These are phyloP conservation scores for Rhizopogon vinicolor DNA, from an alignment of 768 basidiomycete genomes.

Conservation along the genomic window DNA sequence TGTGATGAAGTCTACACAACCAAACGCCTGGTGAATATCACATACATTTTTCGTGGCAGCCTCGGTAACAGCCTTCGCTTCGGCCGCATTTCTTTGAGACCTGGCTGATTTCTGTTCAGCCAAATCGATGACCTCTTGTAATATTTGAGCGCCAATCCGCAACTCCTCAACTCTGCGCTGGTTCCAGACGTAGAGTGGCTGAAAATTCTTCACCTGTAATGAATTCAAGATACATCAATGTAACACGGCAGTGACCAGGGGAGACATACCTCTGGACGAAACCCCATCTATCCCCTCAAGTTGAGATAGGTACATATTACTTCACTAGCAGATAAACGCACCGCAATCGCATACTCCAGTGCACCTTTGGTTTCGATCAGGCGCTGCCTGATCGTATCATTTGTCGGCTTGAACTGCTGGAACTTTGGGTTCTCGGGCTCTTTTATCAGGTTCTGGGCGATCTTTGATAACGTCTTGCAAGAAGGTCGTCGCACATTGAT, in stretches of 20 bases:
- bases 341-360: slow-evolving; percentile 77
- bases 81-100: slow-evolving; percentile 40
- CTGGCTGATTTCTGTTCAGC: slow-evolving; percentile 47
- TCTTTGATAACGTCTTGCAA: slow-evolving; percentile 55
- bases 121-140: slow-evolving; percentile 56
- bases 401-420: slow-evolving; percentile 73
- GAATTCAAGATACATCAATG: background rate
- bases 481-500: slow-evolving; percentile 3
- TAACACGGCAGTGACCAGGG: background rate
- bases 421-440: slow-evolving; percentile 74
- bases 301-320: slow-evolving; percentile 7
- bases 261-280: slow-evolving; percentile 55
- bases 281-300: slow-evolving; percentile 55
- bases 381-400: slow-evolving; percentile 57
- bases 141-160: slow-evolving; percentile 56
- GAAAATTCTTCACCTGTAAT: slow-evolving; percentile 60
- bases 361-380: slow-evolving; percentile 68
- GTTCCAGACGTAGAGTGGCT: slow-evolving; percentile 69
- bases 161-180: slow-evolving; percentile 48
- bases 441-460: slow-evolving; percentile 69
- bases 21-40: background rate
- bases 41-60: slow-evolving; percentile 53
- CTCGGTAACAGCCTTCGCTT: slow-evolving; percentile 55
- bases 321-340: slow-evolving; percentile 31
- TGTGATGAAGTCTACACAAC: background rate